Base-by-base conservation (phyloP, 176 grass and related monocot genomes). In the Poa pratensis region DNA sequence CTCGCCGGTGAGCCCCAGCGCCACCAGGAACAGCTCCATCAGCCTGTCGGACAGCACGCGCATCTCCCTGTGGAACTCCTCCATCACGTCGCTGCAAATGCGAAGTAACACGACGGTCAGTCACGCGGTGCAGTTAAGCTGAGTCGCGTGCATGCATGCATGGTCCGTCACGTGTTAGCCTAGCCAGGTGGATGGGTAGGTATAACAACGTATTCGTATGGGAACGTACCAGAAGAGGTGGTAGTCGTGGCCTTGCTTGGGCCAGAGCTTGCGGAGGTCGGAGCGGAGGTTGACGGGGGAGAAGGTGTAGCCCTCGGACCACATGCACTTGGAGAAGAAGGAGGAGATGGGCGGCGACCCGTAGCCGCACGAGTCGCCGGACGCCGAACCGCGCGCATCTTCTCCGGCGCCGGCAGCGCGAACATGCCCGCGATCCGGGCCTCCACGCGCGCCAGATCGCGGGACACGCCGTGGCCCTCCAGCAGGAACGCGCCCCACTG, bases 321-420 rank as follows among this genome's bases (percentile, higher is more conserved):
- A 99, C 97, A 99, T 99, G 71, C 82, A 86, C 90, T 99, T 99
- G 85, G 97, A 86, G 94, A 99, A 99, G 94, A 92, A 98, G 87
- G 93, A 94, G 42, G 96, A 98, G 83, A 98, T 98, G 85, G 93
- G 96, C 76, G 92, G 93, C 23, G 88, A 85, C 34, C 96, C 96
- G 76, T 94, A 98, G 57, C 96, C 96, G 55, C 89, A 92, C 68
- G 90, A 35, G 73, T 93, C 84, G 18, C 87, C 93, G 15, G 81
- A 0, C 88, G 27, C 17, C 94, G 92, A 15, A 91, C 86, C 8
- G 91, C 97, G 26, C 82, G 77, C 64, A 99, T 71, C 86, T 99
- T 99, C 53, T 89, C 84, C 22, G 84, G 30, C 27, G 82, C 82
- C 4, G 97, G 92, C 8, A 99, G 94, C 37, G 92, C 88, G 92